Evolutionary conservation across 495 filamentous ascomycete genomes (phyloP).

Genomic region (Rostrohypoxylon terebratum): DNA sequence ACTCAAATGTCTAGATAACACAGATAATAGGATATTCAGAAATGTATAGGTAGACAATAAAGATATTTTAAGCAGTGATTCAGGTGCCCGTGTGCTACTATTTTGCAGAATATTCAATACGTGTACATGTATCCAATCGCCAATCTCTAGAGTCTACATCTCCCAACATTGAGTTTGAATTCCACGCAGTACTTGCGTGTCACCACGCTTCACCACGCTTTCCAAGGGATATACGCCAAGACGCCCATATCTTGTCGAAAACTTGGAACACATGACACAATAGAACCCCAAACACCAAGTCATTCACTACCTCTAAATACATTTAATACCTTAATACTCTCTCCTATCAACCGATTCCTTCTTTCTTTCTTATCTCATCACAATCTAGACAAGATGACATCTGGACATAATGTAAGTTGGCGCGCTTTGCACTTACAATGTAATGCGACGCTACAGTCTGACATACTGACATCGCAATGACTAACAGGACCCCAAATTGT

Average conservation of each 20-base stretch:
- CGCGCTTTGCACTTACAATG: constrained; percentile 12
- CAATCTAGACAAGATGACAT: constrained; percentile 56
- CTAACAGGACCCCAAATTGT: constrained; percentile 75
- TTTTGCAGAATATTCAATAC: constrained; percentile 36
- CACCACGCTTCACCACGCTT: background rate
- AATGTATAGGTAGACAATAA: background rate
- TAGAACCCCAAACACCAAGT: constrained; percentile 3
- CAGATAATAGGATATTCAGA: constrained; percentile 15
- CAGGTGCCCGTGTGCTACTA: constrained; percentile 16
- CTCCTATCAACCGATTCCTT: constrained; percentile 16
- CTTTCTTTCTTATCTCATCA: background rate
- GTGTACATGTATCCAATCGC: background rate
- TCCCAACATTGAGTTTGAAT: constrained; percentile 15
- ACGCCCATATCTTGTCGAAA: constrained; percentile 15
- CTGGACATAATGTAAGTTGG: constrained; percentile 63
- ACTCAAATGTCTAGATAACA: constrained; percentile 2
- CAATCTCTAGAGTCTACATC: too few relatives aligned
- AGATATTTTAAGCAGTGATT: background rate
- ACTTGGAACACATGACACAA: constrained; percentile 23
- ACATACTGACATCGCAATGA: constrained; percentile 24
- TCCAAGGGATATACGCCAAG: constrained; percentile 22
- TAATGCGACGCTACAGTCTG: constrained; percentile 22
- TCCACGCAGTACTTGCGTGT: background rate
- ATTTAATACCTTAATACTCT: background rate
- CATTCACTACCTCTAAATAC: constrained; percentile 7